Evolutionary conservation across 495 filamentous ascomycete genomes (phyloP).

Genomic region (Tuber melanosporum): DNA sequence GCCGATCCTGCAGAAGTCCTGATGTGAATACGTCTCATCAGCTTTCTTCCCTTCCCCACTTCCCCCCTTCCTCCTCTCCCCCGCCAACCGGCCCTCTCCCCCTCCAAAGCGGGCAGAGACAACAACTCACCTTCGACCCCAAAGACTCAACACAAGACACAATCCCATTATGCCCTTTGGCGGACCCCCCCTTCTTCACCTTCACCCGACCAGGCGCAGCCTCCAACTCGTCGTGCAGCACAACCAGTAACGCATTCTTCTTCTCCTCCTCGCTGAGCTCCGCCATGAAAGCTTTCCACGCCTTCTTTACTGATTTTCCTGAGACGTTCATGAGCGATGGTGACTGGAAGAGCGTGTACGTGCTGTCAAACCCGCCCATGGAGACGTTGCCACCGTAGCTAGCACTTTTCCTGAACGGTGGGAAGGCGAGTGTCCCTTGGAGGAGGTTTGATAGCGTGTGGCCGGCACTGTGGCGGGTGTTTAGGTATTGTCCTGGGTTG

Average conservation of each 20-base stretch:
- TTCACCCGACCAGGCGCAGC: slow-evolving; percentile 58
- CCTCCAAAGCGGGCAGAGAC: slow-evolving; percentile 26
- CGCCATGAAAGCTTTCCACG: slow-evolving; percentile 44
- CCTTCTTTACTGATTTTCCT: slow-evolving; percentile 52
- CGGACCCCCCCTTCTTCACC: slow-evolving; percentile 51
- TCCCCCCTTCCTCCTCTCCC: background rate
- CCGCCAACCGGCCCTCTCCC: slow-evolving; percentile 11
- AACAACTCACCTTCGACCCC: slow-evolving; percentile 24
- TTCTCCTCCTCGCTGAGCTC: slow-evolving; percentile 44
- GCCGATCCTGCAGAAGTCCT: slow-evolving; percentile 50
- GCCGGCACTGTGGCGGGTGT: slow-evolving; percentile 75
- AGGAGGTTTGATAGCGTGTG: slow-evolving; percentile 61
- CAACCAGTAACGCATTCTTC: slow-evolving; percentile 51
- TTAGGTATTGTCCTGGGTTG: slow-evolving; percentile 58
- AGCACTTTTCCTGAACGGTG: slow-evolving; percentile 47
- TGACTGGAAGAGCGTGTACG: slow-evolving; percentile 61
- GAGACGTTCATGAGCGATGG: slow-evolving; percentile 71
- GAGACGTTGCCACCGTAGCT: slow-evolving; percentile 45
- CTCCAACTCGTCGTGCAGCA: slow-evolving; percentile 83
- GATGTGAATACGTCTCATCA: slow-evolving; percentile 14
- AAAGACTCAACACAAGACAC: slow-evolving; percentile 57
- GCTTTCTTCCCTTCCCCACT: slow-evolving; percentile 5
- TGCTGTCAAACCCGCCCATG: slow-evolving; percentile 44
- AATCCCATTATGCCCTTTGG: slow-evolving; percentile 72
- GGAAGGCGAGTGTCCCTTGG: slow-evolving; percentile 46